Base-by-base conservation (phyloP, 2,329 filamentous ascomycete genomes). In the Keithomyces neogunnii region DNA sequence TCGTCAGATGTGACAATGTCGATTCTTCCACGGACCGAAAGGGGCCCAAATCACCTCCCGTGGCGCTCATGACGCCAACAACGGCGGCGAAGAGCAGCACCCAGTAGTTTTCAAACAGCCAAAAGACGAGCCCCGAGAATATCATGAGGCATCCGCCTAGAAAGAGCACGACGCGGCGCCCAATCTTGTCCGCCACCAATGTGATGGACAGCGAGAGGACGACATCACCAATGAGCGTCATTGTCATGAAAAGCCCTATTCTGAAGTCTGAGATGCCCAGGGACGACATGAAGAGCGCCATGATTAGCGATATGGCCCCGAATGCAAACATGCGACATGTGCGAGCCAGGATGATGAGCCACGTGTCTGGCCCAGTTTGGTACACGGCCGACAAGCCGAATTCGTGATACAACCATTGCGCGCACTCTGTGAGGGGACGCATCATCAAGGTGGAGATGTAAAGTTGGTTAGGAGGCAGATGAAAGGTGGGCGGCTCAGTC, bases 1-100 rank as follows among this genome's bases (percentile, higher is more conserved):
- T 73, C 0, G 81, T 84, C 44, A 86, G 69, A 60, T 85, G 80
- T 4, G 81, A 78, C 6, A 86, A 62, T 35, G 78, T 80, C 0
- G 77, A 81, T 69, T 86, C 82, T 60, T 86, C 84, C 33, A 87
- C 79, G 3, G 80, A 80, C 38, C 82, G 71, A 57, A 86, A 86
- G 0, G 84, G 83, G 0, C 83, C 84, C 60, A 86, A 84, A 56
- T 86, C 84, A 13, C 80, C 77, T 5, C 83, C 83, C 2, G 70
- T 82, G 0, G 81, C 75, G 61, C 77, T 82, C 49, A 85, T 76
- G 3, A 85, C 80, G 2, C 82, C 81, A 3, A 82, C 66, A 3
- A 84, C 72, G 1, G 80, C 80, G 0, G 81, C 81, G 0, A 72
- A 56, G 3, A 85, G 63, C 5, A 85, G 64, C 11, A 81, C 64